Percentiles rank a stretch among this genome's conserved stretches.
Evolutionary conservation across 495 filamentous ascomycete species (phyloP).

Genomic region (Chaetomium fimeti): DNA sequence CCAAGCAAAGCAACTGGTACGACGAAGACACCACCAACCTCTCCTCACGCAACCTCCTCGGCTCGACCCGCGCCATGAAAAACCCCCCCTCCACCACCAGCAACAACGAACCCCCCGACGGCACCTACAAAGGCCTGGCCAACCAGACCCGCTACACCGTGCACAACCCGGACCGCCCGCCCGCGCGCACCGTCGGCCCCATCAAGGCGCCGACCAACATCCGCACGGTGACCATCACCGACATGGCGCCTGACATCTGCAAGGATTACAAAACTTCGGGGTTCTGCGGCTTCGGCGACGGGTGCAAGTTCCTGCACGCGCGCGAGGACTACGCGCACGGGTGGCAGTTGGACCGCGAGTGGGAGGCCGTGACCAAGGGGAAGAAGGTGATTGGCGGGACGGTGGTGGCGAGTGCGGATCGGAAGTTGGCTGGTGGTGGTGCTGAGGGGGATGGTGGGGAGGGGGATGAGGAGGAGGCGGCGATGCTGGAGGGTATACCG

Average conservation of each 20-base stretch:
- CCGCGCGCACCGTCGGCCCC: constrained; percentile 70
- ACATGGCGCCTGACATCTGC: constrained; percentile 91
- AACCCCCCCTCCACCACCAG: neutral
- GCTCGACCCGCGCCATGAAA: constrained; percentile 53
- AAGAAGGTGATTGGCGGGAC: constrained; percentile 64
- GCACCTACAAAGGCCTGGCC: constrained; percentile 73
- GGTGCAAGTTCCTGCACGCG: constrained; percentile 82
- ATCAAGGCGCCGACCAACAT: constrained; percentile 88
- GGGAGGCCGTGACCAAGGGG: constrained; percentile 80
- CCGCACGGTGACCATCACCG: constrained; percentile 83
- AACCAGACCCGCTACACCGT: constrained; percentile 73
- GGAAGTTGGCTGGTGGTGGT: constrained; percentile 39
- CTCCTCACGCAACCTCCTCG: constrained; percentile 61
- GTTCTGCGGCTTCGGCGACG: constrained; percentile 41
- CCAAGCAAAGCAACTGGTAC: constrained; percentile 88
- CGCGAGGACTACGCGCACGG: constrained; percentile 89
- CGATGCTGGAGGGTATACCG: constrained; percentile 79
- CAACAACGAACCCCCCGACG: constrained; percentile 42
- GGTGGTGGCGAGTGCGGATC: constrained; percentile 60
- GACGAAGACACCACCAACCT: constrained; percentile 57
- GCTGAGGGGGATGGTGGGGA: constrained; percentile 43
- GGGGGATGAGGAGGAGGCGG: constrained; percentile 69
- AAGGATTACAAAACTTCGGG: constrained; percentile 60
- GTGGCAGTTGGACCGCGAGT: constrained; percentile 92
- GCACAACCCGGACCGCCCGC: constrained; percentile 73